Percentiles rank a stretch among this genome's conserved stretches.
Conservation (phyloP, 1,139 yeast genomes). For the Yamadazyma dushanensis region DNA sequence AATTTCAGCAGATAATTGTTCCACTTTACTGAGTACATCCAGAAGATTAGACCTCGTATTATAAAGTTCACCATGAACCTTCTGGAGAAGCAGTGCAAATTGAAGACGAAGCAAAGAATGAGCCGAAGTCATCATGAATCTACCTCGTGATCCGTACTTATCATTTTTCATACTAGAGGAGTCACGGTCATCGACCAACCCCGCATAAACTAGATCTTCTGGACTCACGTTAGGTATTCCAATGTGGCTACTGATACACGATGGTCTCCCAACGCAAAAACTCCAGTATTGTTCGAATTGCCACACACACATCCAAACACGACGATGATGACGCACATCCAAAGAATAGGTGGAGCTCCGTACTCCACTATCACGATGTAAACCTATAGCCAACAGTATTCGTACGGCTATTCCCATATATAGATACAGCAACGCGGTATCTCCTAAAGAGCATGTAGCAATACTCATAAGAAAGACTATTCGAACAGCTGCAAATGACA, state of each 20-base stretch:
- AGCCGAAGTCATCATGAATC: conserved; percentile 7
- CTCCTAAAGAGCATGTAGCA: conserved; percentile 14
- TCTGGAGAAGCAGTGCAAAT: conserved; percentile 11
- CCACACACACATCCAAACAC: conserved; percentile 15
- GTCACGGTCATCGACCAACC: conserved; percentile 1
- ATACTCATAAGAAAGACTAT: conserved; percentile 12
- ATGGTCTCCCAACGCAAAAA: conserved; percentile 16
- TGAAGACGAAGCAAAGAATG: conserved; percentile 12
- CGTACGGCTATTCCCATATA: conserved; percentile 14
- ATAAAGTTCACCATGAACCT: conserved; percentile 14
- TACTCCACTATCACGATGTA: conserved; percentile 11
- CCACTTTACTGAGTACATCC: conserved; percentile 12
- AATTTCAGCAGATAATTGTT: conserved; percentile 12
- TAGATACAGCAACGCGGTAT: conserved; percentile 13
- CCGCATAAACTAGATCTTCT: conserved; percentile 11
- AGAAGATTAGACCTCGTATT: conserved; percentile 13
- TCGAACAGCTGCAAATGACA: conserved; percentile 14
- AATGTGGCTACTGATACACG: conserved; percentile 10
- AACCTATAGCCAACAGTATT: conserved; percentile 14
- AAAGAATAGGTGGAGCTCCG: conserved; percentile 7
- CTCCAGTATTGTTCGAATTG: conserved; percentile 17
- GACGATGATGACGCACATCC: conserved; percentile 10
- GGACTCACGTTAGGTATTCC: conserved; percentile 7
- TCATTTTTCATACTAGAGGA: background rate
- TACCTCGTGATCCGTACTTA: conserved; percentile 5